Percentiles rank a stretch among this genome's conserved stretches.
Conservation (phyloP, 2,329 filamentous ascomycete genomes). For the Aureobasidium sp. region DNA sequence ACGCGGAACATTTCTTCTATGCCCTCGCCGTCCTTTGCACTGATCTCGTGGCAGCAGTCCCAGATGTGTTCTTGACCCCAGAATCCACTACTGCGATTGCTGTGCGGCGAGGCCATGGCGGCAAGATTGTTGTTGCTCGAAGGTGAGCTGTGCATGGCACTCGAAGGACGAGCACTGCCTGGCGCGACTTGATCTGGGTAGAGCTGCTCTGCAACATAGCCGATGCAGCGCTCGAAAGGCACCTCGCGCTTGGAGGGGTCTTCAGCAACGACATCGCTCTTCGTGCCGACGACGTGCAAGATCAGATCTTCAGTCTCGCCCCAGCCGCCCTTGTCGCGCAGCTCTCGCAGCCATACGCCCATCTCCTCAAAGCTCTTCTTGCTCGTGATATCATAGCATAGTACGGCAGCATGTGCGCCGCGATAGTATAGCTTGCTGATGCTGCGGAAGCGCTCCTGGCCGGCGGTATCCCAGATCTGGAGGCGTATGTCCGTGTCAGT, state of each 20-base stretch:
- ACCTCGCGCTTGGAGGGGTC: conserved; percentile 75
- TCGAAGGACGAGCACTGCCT: conserved; percentile 38
- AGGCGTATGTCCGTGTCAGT: conserved; percentile 81
- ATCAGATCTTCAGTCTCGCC: conserved; percentile 60
- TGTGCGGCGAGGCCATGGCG: conserved; percentile 41
- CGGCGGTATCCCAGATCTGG: conserved; percentile 94
- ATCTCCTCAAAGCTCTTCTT: conserved; percentile 81
- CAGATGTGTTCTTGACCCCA: conserved; percentile 92
- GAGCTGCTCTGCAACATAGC: conserved; percentile 88
- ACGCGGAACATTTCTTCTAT: conserved; percentile 95
- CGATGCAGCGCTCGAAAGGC: conserved; percentile 90
- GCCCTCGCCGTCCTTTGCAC: conserved; percentile 85
- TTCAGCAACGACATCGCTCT: conserved; percentile 80
- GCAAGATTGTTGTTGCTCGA: conserved; percentile 28
- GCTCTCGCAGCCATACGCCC: conserved; percentile 82
- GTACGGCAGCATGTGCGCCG: conserved; percentile 85
- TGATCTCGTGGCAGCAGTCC: conserved; percentile 97
- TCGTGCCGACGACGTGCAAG: conserved; percentile 91
- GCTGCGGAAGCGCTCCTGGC: conserved; percentile 89
- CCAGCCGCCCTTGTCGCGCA: conserved; percentile 61
- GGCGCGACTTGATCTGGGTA: conserved; percentile 57
- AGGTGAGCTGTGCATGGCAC: conserved; percentile 15
- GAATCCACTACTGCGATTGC: conserved; percentile 60
- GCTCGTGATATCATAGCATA: conserved; percentile 92
- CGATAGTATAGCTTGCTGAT: conserved; percentile 96